phyloP scores from a whole-genome alignment of 306 rosid genomes.

The Cicer arietinum region DNA sequence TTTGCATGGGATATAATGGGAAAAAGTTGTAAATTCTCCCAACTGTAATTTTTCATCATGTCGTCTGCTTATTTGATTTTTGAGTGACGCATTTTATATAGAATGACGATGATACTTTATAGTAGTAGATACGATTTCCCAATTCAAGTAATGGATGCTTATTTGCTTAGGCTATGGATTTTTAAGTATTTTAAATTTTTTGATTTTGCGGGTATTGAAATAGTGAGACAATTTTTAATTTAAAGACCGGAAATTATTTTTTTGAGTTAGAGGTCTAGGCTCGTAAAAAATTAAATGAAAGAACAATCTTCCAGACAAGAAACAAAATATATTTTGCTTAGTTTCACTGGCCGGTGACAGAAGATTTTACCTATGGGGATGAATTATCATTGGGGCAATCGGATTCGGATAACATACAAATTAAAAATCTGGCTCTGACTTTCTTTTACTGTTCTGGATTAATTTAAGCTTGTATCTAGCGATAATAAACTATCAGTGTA shows the following conservation, averaged over 20 bases:
- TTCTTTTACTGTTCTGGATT: too few relatives aligned
- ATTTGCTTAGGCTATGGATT: constrained; percentile 10
- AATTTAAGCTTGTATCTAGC: too few relatives aligned
- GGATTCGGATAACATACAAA: too few relatives aligned
- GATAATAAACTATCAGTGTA: too few relatives aligned
- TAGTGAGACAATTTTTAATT: constrained; percentile 14
- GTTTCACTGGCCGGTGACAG: background rate
- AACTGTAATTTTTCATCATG: constrained; percentile 41
- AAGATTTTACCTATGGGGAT: too few relatives aligned
- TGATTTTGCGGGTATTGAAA: background rate
- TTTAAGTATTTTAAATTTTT: background rate
- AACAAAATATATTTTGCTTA: background rate
- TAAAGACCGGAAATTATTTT: background rate
- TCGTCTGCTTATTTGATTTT: constrained; percentile 21
- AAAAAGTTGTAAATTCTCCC: constrained; percentile 56
- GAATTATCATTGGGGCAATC: too few relatives aligned
- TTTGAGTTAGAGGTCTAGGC: too few relatives aligned
- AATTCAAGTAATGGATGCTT: constrained; percentile 20
- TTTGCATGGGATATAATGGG: background rate
- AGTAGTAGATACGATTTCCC: constrained; percentile 6
- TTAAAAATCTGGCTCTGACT: too few relatives aligned
- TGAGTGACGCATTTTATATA: constrained; percentile 15
- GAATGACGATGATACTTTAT: background rate
- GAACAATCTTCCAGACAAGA: too few relatives aligned
- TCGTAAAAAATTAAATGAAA: too few relatives aligned